Conservation (phyloP, 805 yeast genomes). For the Kodamaea hsintzibuensis region DNA sequence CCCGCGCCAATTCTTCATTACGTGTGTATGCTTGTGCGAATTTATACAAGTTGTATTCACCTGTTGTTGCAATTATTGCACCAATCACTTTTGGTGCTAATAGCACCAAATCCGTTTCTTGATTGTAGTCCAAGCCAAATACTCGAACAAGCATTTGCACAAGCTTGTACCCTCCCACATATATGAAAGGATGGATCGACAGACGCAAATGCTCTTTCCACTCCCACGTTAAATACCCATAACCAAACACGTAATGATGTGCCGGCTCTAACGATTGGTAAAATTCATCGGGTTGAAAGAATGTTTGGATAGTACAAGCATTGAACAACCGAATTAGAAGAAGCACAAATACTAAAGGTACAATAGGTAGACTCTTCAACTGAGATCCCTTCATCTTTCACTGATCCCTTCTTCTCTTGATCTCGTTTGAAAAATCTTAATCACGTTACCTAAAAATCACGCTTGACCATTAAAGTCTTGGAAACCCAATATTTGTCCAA, state of each 20-base stretch:
- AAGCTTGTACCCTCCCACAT: conserved; percentile 44
- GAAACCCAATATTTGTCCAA: too few relatives aligned
- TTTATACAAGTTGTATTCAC: conserved; percentile 61
- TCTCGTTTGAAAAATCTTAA: not conserved
- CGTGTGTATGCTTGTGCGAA: conserved; percentile 44
- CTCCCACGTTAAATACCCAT: conserved; percentile 92
- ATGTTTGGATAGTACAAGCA: conserved; percentile 65
- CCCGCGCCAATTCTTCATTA: conserved; percentile 35
- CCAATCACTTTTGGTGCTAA: conserved; percentile 66
- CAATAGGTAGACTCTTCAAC: not conserved
- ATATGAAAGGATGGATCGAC: conserved; percentile 75
- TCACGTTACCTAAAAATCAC: not conserved
- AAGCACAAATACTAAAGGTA: not conserved
- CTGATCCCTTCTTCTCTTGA: not conserved
- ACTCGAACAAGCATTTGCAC: conserved; percentile 21
- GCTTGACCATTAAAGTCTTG: not conserved
- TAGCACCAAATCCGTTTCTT: conserved; percentile 30
- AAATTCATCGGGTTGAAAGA: conserved; percentile 95
- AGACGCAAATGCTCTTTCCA: conserved; percentile 80
- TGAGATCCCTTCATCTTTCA: not conserved
- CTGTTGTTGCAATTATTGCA: conserved; percentile 67
- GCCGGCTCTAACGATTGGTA: conserved; percentile 96
- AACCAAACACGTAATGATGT: conserved; percentile 68
- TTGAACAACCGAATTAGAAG: conserved; percentile 56
- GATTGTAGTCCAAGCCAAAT: not conserved